These are phyloP conservation scores for Kappamyces sp. DNA, from an alignment of 192 early-diverging fungal species.

Conservation along the genomic window DNA sequence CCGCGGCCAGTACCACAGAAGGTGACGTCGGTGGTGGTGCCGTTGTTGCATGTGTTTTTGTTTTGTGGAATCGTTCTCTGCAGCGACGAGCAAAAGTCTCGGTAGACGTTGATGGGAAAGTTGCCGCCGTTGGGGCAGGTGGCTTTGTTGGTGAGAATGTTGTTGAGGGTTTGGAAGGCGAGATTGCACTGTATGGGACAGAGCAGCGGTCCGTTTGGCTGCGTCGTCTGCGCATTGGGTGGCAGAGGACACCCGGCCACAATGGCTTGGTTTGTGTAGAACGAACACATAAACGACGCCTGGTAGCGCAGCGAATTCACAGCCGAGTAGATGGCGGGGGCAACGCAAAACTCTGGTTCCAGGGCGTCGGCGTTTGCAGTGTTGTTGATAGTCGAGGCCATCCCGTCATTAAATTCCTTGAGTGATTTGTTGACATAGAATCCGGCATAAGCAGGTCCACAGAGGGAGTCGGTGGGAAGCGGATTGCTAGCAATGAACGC, in stretches of 20 bases:
- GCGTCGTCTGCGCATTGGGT: background rate
- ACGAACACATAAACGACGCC: conserved; percentile 12
- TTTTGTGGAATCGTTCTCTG: background rate
- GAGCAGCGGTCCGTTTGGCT: conserved; percentile 12
- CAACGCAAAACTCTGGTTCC: background rate
- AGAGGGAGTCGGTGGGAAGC: conserved; percentile 5
- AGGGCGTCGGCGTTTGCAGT: background rate
- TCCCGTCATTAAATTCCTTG: background rate
- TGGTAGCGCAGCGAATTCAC: conserved; percentile 10
- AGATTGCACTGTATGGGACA: conserved; percentile 16
- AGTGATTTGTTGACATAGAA: background rate
- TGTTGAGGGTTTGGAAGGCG: conserved; percentile 9
- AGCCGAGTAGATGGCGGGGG: background rate
- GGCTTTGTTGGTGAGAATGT: conserved; percentile 11
- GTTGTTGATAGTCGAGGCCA: background rate
- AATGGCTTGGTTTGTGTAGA: background rate
- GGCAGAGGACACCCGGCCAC: background rate
- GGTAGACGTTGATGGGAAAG: conserved; percentile 1
- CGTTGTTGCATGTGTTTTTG: background rate
- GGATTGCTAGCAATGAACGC: background rate
- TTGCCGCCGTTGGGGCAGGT: conserved; percentile 14
- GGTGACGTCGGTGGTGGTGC: background rate
- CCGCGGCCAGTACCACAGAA: background rate
- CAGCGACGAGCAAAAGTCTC: background rate
- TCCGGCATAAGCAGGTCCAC: conserved; percentile 8